Conservation (phyloP, 306 rosid genomes). For the Lathyrus tuberosus region DNA sequence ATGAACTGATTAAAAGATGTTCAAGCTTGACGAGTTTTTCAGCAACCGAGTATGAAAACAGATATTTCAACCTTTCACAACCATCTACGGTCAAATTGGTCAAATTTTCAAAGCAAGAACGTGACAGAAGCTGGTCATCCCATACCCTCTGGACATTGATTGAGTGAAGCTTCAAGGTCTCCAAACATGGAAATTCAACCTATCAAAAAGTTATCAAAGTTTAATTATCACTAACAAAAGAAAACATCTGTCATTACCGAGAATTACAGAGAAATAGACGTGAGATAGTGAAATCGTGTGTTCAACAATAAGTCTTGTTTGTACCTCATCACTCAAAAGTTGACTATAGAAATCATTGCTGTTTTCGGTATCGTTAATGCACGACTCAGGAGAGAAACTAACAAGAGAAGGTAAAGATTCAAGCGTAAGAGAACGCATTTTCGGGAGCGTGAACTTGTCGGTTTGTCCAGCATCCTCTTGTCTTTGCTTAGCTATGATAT, state of each 20-base stretch:
- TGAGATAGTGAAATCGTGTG: background rate
- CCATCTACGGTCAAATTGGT: conserved; percentile 38
- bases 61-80: conserved; percentile 37
- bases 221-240: conserved; percentile 10
- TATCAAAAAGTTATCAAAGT: conserved; percentile 3
- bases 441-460: conserved; percentile 28
- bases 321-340: conserved; percentile 45
- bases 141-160: conserved; percentile 42
- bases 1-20: conserved; percentile 40
- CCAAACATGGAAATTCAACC: conserved; percentile 50
- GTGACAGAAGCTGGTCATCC: conserved; percentile 37
- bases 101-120: conserved; percentile 40
- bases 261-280: background rate
- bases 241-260: background rate
- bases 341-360: conserved; percentile 2
- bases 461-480: conserved; percentile 28
- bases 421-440: conserved; percentile 37
- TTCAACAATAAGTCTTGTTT: conserved; percentile 7
- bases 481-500: conserved; percentile 27
- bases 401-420: conserved; percentile 43
- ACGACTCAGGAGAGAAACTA: conserved; percentile 32
- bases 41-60: conserved; percentile 38
- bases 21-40: conserved; percentile 41
- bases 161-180: conserved; percentile 34
- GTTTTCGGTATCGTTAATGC: background rate